These are phyloP conservation scores for Jasminum sambac DNA, from an alignment of 257 asterid species.

Conservation along the genomic window DNA sequence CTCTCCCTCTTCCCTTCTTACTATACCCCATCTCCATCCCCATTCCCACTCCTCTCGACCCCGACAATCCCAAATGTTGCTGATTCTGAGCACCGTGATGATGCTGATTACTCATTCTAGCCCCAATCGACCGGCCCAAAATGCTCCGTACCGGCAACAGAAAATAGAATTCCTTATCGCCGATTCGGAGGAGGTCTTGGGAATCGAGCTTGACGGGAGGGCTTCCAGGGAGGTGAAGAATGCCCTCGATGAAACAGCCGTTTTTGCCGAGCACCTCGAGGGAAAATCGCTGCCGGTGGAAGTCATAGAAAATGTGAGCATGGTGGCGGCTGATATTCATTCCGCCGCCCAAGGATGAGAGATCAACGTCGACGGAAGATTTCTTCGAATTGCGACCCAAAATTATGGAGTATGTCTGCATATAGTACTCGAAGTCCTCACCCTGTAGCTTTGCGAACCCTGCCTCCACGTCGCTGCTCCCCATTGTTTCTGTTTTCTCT, in stretches of 20 bases:
- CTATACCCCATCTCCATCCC: slow-evolving; percentile 42
- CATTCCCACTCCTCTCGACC: slow-evolving; percentile 29
- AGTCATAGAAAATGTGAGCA: slow-evolving; percentile 96
- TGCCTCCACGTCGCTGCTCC: slow-evolving; percentile 86
- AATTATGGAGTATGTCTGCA: slow-evolving; percentile 95
- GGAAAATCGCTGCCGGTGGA: slow-evolving; percentile 93
- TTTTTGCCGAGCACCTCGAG: slow-evolving; percentile 93
- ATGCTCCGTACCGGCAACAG: slow-evolving; percentile 82
- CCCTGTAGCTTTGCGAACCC: slow-evolving; percentile 98
- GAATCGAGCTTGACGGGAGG: slow-evolving; percentile 92
- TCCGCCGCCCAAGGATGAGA: slow-evolving; percentile 97
- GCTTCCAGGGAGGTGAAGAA: slow-evolving; percentile 79
- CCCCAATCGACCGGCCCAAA: slow-evolving; percentile 76
- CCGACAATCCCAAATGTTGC: slow-evolving; percentile 42
- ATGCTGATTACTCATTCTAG: slow-evolving; percentile 35
- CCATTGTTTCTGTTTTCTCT: slow-evolving; percentile 43
- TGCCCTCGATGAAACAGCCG: slow-evolving; percentile 94
- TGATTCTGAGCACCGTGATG: slow-evolving; percentile 27
- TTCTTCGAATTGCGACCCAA: slow-evolving; percentile 96
- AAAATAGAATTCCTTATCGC: slow-evolving; percentile 90
- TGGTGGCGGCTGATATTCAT: slow-evolving; percentile 99
- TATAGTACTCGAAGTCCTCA: slow-evolving; percentile 93
- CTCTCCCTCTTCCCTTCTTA: slow-evolving; percentile 70
- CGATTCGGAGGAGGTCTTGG: slow-evolving; percentile 87
- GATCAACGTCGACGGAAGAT: slow-evolving; percentile 91